phyloP scores from a whole-genome alignment of 345 rosid species.

The Aquilaria yunnanensis region DNA sequence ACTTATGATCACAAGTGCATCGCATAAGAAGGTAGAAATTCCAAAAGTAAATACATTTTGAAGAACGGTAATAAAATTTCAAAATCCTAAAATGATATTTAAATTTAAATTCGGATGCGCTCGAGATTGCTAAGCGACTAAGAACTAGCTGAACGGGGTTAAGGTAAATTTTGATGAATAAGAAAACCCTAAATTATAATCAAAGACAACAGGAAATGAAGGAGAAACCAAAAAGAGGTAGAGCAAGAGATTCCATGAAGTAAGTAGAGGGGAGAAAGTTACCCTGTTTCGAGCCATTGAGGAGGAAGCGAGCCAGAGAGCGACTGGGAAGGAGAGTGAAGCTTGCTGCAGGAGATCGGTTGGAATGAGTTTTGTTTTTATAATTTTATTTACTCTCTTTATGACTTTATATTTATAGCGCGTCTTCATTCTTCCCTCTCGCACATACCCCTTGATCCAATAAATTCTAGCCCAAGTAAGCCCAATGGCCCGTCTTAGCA shows the following conservation, averaged over 20 bases:
- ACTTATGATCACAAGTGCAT: too few species aligned
- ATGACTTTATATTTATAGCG: not conserved
- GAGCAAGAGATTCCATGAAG: not conserved
- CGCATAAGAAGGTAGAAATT: not conserved
- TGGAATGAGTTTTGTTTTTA: not conserved
- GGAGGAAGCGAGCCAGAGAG: not conserved
- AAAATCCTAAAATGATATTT: not conserved
- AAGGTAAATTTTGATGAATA: not conserved
- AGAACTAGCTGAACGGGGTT: not conserved
- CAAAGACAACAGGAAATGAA: not conserved
- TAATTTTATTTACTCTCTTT: not conserved
- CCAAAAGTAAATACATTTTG: not conserved
- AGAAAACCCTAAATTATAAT: not conserved
- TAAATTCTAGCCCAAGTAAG: too few species aligned
- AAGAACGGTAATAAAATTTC: not conserved
- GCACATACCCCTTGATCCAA: too few species aligned
- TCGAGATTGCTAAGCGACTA: not conserved
- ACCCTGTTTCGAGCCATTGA: constrained; percentile 82
- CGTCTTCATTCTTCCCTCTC: constrained; percentile 20
- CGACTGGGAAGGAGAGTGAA: constrained; percentile 3
- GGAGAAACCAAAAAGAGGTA: not conserved
- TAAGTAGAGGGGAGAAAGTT: not conserved
- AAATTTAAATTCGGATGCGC: not conserved
- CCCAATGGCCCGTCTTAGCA: too few species aligned
- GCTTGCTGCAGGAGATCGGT: constrained; percentile 22